Conservation (phyloP, 441 rosid genomes). For the Raphanus hybrid region DNA sequence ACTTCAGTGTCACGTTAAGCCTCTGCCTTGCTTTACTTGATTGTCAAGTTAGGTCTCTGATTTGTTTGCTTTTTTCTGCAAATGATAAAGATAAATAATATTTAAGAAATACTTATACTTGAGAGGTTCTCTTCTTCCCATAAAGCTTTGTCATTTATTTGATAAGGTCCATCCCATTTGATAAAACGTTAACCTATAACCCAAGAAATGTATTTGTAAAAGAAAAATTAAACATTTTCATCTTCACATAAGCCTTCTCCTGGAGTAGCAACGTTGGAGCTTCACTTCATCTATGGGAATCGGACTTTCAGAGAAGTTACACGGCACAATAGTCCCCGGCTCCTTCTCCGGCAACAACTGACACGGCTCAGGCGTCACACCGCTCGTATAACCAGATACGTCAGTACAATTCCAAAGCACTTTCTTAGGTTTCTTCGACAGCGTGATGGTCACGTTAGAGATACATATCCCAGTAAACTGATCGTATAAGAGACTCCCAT, state of each 20-base stretch:
- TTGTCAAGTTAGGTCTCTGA: too few species aligned
- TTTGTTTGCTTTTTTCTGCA: too few species aligned
- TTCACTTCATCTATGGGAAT: constrained; percentile 49
- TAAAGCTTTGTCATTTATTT: constrained; percentile 12
- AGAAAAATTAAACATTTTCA: neutral
- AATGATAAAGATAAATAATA: too few species aligned
- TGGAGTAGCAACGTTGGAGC: constrained; percentile 50
- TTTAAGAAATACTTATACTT: too few species aligned
- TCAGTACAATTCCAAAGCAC: constrained; percentile 69
- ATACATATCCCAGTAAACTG: constrained; percentile 51
- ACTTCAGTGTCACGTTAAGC: too few species aligned
- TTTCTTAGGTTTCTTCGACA: constrained; percentile 49
- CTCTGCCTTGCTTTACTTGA: too few species aligned
- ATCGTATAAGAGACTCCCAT: too few species aligned
- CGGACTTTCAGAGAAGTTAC: constrained; percentile 54
- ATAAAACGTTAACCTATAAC: constrained; percentile 16
- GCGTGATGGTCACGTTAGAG: constrained; percentile 59
- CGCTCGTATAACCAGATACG: constrained; percentile 54
- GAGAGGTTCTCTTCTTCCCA: too few species aligned
- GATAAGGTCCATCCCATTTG: neutral
- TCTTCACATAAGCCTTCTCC: constrained; percentile 44
- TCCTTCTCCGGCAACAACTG: constrained; percentile 47
- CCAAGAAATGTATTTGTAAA: constrained; percentile 31
- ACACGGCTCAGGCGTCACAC: constrained; percentile 63
- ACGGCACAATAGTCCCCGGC: constrained; percentile 41